A percentile compares a stretch with the other conserved stretches of the same genome.
These are phyloP conservation scores for Elsinoe necatrix DNA, from an alignment of 2,329 filamentous ascomycete species.

Conservation along the genomic window DNA sequence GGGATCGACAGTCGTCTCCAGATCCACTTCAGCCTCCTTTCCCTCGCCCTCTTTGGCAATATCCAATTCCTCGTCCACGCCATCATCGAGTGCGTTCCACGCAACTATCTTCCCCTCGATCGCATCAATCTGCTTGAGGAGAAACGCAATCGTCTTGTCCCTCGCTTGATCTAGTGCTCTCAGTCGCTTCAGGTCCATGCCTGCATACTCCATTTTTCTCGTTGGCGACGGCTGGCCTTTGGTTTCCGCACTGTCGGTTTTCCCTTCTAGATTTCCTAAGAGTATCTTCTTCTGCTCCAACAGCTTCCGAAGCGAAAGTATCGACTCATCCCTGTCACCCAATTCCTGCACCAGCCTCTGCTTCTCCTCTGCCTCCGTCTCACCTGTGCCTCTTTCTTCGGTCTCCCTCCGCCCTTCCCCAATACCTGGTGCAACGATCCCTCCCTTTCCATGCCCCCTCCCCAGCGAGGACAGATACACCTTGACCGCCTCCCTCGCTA, in stretches of 20 bases:
- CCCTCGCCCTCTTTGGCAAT: not conserved
- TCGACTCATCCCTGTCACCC: slow-evolving; percentile 40
- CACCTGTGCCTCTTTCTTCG: slow-evolving; percentile 30
- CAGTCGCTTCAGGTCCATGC: slow-evolving; percentile 35
- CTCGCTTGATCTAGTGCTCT: slow-evolving; percentile 41
- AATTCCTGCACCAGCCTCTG: slow-evolving; percentile 34
- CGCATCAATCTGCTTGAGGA: slow-evolving; percentile 46
- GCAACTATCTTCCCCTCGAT: slow-evolving; percentile 33
- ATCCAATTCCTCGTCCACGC: not conserved
- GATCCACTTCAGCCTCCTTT: not conserved
- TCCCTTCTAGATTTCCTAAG: slow-evolving; percentile 24
- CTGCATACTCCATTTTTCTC: slow-evolving; percentile 33
- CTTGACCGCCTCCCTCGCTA: slow-evolving; percentile 40
- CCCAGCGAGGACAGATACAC: slow-evolving; percentile 30
- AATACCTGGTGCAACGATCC: slow-evolving; percentile 23
- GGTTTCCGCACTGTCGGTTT: slow-evolving; percentile 18
- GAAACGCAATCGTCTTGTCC: slow-evolving; percentile 45
- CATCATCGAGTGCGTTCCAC: slow-evolving; percentile 3
- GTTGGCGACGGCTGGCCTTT: slow-evolving; percentile 19
- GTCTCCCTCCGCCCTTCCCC: slow-evolving; percentile 27
- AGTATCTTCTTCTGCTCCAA: slow-evolving; percentile 38
- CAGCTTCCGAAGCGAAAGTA: slow-evolving; percentile 39
- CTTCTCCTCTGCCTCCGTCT: slow-evolving; percentile 29
- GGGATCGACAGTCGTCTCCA: not conserved
- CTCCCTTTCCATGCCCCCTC: slow-evolving; percentile 24